Conservation (phyloP, 305 asterid genomes). For the Rubia balearica region DNA sequence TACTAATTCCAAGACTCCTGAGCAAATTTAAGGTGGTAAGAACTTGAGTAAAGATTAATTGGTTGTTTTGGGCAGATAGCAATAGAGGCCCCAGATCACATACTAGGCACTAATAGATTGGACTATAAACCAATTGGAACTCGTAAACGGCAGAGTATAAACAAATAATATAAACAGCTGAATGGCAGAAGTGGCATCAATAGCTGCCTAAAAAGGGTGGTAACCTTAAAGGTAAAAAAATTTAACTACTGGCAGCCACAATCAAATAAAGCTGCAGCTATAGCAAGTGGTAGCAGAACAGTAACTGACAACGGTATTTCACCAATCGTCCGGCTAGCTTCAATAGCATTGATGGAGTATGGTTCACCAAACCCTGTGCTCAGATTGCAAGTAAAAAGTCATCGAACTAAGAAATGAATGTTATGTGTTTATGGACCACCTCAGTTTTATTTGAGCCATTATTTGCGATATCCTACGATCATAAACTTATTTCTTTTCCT, state of each 20-base stretch:
- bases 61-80: not conserved
- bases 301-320: not conserved
- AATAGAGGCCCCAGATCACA: not conserved
- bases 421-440: not conserved
- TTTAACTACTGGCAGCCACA: not conserved
- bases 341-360: not conserved
- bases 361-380: not conserved
- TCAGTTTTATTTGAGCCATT: not conserved
- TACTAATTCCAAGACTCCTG: not conserved
- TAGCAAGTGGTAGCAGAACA: not conserved
- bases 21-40: not conserved
- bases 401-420: not conserved
- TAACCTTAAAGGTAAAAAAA: no score
- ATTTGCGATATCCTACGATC: not conserved
- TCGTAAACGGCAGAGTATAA: not conserved
- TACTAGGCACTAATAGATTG: not conserved
- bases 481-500: not conserved
- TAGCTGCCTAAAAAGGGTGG: not conserved
- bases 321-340: not conserved
- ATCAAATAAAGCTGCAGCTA: not conserved
- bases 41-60: not conserved
- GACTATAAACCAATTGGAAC: not conserved
- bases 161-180: not conserved
- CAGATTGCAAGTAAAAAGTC: not conserved
- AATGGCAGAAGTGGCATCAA: not conserved